Conservation (phyloP, 805 yeast genomes). For the Candida multigemmis region DNA sequence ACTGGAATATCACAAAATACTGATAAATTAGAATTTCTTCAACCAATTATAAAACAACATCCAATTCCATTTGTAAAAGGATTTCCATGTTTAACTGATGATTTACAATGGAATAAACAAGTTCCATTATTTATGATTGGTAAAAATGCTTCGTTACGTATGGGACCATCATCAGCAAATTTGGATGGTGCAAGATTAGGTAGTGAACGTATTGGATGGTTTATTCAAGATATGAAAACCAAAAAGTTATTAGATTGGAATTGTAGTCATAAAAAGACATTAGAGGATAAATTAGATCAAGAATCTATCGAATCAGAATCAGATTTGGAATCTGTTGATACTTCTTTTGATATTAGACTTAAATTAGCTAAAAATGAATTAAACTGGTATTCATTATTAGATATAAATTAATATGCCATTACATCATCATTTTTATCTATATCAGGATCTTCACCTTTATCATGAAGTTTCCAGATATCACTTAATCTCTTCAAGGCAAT, state of each 20-base stretch:
- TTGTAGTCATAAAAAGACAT: not conserved
- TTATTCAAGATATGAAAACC: constrained; percentile 10
- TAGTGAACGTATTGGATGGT: constrained; percentile 38
- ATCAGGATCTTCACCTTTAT: constrained; percentile 15
- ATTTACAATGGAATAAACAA: constrained; percentile 30
- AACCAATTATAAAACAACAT: constrained; percentile 12
- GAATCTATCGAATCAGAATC: constrained; percentile 2
- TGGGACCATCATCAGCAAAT: constrained; percentile 39
- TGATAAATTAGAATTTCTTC: constrained; percentile 16
- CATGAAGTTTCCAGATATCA: constrained; percentile 6
- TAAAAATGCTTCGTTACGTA: constrained; percentile 30
- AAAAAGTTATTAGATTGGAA: constrained; percentile 6
- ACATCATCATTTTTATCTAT: constrained; percentile 10
- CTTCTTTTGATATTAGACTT: constrained; percentile 10
- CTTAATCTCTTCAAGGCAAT: constrained; percentile 25
- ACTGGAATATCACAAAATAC: constrained; percentile 30
- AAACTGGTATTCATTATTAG: constrained; percentile 17
- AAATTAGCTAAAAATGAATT: constrained; percentile 17
- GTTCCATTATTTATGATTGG: constrained; percentile 34
- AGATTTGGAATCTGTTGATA: constrained; percentile 1
- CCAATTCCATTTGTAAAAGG: constrained; percentile 27
- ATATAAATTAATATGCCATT: not conserved
- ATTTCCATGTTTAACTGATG: constrained; percentile 34
- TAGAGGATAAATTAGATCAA: constrained; percentile 1
- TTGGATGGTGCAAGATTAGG: constrained; percentile 38